A percentile compares a stretch with the other conserved stretches of the same genome.
phyloP scores from a whole-genome alignment of 1,139 yeast genomes.

The Tardiomyces digboiensis region DNA sequence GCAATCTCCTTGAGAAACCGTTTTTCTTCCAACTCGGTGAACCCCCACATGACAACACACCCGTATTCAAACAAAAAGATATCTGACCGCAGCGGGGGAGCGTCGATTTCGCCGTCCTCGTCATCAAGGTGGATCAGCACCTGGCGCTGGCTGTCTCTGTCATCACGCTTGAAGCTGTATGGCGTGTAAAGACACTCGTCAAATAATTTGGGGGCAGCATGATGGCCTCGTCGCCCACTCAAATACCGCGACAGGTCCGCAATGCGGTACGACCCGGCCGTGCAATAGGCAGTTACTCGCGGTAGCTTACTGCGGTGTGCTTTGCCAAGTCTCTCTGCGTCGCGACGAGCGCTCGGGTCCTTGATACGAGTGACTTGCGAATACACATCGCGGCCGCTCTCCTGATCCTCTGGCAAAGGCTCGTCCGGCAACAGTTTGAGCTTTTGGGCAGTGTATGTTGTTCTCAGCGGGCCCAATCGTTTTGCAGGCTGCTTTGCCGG shows the following conservation, averaged over 20 bases:
- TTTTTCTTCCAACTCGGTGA: slow-evolving; percentile 71
- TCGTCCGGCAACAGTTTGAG: slow-evolving; percentile 82
- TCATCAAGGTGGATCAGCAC: slow-evolving; percentile 65
- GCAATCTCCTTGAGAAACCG: slow-evolving; percentile 78
- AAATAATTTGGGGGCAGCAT: slow-evolving; percentile 75
- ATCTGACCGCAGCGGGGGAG: slow-evolving; percentile 63
- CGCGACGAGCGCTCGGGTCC: slow-evolving; percentile 87
- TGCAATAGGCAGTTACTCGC: slow-evolving; percentile 91
- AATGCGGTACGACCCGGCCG: slow-evolving; percentile 89
- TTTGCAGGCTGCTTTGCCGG: neutral
- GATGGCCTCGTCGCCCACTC: slow-evolving; percentile 57
- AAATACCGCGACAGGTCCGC: slow-evolving; percentile 80
- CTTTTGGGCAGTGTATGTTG: slow-evolving; percentile 82
- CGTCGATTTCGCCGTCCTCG: slow-evolving; percentile 91
- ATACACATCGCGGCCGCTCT: slow-evolving; percentile 48
- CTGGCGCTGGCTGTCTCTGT: no score
- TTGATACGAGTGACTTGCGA: slow-evolving; percentile 79
- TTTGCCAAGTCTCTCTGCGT: slow-evolving; percentile 89
- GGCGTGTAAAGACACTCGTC: slow-evolving; percentile 95
- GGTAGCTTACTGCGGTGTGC: slow-evolving; percentile 60
- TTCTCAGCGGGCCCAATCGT: slow-evolving; percentile 68
- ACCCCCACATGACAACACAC: slow-evolving; percentile 94
- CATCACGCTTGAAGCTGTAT: slow-evolving; percentile 51
- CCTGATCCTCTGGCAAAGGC: slow-evolving; percentile 26
- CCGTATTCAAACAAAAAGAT: slow-evolving; percentile 90